Evolutionary conservation across 2,329 filamentous ascomycete genomes (phyloP).

Genomic region (Talaromyces amestolkiae): DNA sequence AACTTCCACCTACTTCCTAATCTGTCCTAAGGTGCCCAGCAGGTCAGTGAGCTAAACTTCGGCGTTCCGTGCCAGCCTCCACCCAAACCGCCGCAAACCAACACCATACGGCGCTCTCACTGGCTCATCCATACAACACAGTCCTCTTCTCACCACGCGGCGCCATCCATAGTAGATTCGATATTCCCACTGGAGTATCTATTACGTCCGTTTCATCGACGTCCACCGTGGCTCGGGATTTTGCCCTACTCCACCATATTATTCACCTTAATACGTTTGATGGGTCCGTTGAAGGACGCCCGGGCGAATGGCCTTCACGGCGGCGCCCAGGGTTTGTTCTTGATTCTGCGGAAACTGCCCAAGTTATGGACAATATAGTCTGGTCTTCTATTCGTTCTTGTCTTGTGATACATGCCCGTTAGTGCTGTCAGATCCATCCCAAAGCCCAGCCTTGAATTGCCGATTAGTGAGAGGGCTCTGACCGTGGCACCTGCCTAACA

Average conservation of each 20-base stretch:
- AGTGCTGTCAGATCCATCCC: background rate
- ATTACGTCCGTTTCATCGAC: background rate
- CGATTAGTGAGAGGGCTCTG: background rate
- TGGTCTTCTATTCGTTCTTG: background rate
- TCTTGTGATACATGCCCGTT: background rate
- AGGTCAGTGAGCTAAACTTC: background rate
- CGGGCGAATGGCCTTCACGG: background rate
- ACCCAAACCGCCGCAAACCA: constrained; percentile 12
- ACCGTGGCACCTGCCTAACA: constrained; percentile 8
- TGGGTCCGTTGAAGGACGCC: background rate
- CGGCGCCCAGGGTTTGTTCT: background rate
- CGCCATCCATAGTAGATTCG: background rate
- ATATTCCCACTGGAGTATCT: background rate
- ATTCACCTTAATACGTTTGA: background rate
- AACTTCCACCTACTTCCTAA: constrained; percentile 4
- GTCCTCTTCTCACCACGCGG: constrained; percentile 1
- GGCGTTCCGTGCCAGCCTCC: background rate
- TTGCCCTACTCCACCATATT: background rate
- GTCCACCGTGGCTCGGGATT: background rate
- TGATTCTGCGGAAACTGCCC: background rate
- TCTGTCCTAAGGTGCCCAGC: background rate
- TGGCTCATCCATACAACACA: constrained; percentile 1
- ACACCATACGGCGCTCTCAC: background rate
- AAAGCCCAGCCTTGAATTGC: background rate
- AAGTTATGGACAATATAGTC: background rate